These are phyloP conservation scores for Cystobasidium pallidum DNA, from an alignment of 1,284 basidiomycete genomes.

Conservation along the genomic window DNA sequence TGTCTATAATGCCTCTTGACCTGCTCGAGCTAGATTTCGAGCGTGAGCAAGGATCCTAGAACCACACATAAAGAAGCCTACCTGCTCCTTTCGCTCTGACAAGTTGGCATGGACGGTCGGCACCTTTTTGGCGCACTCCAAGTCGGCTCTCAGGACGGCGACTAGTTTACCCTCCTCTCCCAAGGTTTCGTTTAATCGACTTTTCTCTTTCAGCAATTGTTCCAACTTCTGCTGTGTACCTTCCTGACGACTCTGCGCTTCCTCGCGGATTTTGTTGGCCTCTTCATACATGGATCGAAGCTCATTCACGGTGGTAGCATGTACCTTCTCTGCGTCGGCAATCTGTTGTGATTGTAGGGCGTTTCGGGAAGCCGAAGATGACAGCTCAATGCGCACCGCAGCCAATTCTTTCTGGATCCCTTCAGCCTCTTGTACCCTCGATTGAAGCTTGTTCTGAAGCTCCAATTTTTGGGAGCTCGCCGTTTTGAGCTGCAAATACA, in stretches of 20 bases:
- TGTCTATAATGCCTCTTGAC: conserved; percentile 8
- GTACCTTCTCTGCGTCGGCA: background rate
- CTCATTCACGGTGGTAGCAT: background rate
- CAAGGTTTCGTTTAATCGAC: background rate
- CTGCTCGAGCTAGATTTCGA: conserved; percentile 5
- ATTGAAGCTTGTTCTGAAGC: background rate
- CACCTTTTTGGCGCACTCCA: background rate
- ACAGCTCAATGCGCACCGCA: background rate
- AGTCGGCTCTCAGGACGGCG: background rate
- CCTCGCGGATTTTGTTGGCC: background rate
- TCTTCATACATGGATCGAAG: background rate
- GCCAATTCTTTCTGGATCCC: background rate
- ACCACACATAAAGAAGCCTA: background rate
- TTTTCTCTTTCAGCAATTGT: background rate
- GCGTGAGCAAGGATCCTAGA: background rate
- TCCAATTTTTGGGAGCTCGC: background rate
- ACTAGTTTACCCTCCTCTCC: background rate
- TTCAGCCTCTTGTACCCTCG: background rate
- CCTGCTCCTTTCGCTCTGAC: conserved; percentile 2
- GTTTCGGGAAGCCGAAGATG: background rate
- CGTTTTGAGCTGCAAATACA: background rate
- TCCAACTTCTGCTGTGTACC: background rate
- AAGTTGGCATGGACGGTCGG: background rate
- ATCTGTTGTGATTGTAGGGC: background rate
- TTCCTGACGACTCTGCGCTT: background rate